Evolutionary conservation across 2,329 filamentous ascomycete species (phyloP), one percentile per base, ranked within the genome.

Genomic region (Pleurostoma richardsiae): DNA sequence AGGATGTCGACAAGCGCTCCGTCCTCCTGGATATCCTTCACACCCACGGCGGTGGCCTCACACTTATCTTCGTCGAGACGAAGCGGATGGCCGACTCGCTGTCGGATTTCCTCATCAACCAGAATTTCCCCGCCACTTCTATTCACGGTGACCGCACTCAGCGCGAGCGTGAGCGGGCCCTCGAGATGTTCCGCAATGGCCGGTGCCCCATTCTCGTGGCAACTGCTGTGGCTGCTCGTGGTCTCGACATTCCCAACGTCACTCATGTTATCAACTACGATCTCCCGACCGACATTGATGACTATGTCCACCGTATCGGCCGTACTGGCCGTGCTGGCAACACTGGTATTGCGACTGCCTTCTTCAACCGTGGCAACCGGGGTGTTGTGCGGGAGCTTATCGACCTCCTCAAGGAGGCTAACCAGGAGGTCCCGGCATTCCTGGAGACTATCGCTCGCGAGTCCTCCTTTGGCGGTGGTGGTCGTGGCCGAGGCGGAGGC

Each of bases 241-340:
- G 88, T 73, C 76, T 95, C 10, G 92, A 97, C 77, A 96, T 99
- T 39, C 90, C 92, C 10, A 95, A 96, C 56, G 94, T 99, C 52
- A 92, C 84, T 40, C 94, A 99, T 72, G 94, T 99, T 42, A 84
- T 99, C 79, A 99, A 99, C 79, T 99, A 99, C 70, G 94, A 99
- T 69, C 81, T 99, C n/a, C 94, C 94, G 43, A 96, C 91, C 47
- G 94, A 97, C 63, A 95, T 97, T 61, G 94, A 97, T 62, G 94
- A 97, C 71, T 99, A 99, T 59, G 94, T 99, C 49, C 94, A 99
- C 73, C 89, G 94, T 69, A 99, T 99, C 63, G 94, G 94, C 85
- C 94, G 94, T 92, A 99, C 94, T 55, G 94, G 94, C 66, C 94
- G 94, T 90, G 94, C 94, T 56, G 94, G 94, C 70, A 99, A 99